Evolutionary conservation across 2,329 filamentous ascomycete genomes (phyloP).

Genomic region (Elsinoe fawcettii): DNA sequence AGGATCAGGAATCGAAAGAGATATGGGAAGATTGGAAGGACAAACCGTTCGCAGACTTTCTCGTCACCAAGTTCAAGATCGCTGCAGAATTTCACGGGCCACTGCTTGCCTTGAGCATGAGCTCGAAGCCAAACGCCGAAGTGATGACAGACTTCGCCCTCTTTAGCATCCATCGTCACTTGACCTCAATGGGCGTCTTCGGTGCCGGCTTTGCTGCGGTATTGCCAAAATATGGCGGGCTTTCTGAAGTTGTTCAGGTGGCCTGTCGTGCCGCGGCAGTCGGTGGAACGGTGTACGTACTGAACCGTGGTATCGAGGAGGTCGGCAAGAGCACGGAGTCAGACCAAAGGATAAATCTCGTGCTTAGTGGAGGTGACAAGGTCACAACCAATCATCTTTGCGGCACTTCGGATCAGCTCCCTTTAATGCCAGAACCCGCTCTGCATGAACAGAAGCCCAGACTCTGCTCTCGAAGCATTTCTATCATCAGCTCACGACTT

Average conservation of each 20-base stretch:
- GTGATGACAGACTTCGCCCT: constrained; percentile 63
- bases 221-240: constrained; percentile 85
- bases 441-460: neutral
- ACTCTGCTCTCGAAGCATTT: constrained; percentile 38
- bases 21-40: constrained; percentile 53
- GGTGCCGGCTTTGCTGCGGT: constrained; percentile 84
- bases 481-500: constrained; percentile 61
- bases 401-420: constrained; percentile 24
- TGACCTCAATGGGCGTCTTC: constrained; percentile 79
- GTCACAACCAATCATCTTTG: constrained; percentile 27
- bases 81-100: constrained; percentile 60
- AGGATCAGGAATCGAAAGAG: constrained; percentile 53
- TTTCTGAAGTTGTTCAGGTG: constrained; percentile 83
- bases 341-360: constrained; percentile 15
- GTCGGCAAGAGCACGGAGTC: constrained; percentile 18
- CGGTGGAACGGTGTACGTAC: constrained; percentile 82
- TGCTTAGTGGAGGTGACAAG: constrained; percentile 26
- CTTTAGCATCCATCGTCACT: constrained; percentile 65
- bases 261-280: constrained; percentile 85
- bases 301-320: constrained; percentile 58
- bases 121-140: constrained; percentile 47
- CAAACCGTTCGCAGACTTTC: constrained; percentile 51
- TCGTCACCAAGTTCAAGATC: constrained; percentile 45
- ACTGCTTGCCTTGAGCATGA: constrained; percentile 65
- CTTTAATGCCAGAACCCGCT: constrained; percentile 3